Base-by-base conservation (phyloP, 495 filamentous ascomycete species). In the Trypethelium eluteriae region DNA sequence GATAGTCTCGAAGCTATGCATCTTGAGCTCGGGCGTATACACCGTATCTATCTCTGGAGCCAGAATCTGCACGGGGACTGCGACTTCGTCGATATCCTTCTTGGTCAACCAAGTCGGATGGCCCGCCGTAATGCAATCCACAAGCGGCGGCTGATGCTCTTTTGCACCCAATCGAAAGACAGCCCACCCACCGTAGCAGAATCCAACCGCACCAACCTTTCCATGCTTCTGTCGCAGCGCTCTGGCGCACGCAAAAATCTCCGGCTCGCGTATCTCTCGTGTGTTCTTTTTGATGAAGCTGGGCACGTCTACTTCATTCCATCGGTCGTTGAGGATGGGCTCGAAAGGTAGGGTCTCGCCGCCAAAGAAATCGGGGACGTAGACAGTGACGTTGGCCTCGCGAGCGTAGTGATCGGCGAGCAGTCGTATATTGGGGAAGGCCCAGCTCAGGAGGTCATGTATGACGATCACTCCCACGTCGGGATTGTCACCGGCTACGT, bases 161-260 rank as follows among this genome's bases (percentile, higher is more conserved):
- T 77, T 76, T 2, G 72, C 74, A 4, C 79, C 82, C 0, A 87
- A 76, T 46, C 79, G 72, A 70, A 83, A 81, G 35, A 78, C 77
- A 0, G 79, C 84, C 84, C 84, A 86, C 1, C 83, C 84, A 62
- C 85, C 84, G 62, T 78, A 88, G 76, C 86, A 88, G 72, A 80
- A 87, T 3, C 85, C 85, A 25, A 87, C 73, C 2, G 84, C 84
- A 7, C 77, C 85, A 41, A 86, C 67, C 47, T 70, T 73, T 25
- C 68, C 63, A 59, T 75, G 74, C 68, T 74, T 16, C 41, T 64
- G 18, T 36, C 79, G 77, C 25, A 88, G 74, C 0, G 74, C 74
- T 66, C 74, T 69, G 0, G 84, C 84, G 47, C 74, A 81, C 0
- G 70, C 79, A 59, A 83, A 71, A 49, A 87, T 83, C 71, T 86